Base-by-base conservation (phyloP, 345 rosid genomes). In the Eucalyptus tenuipes region DNA sequence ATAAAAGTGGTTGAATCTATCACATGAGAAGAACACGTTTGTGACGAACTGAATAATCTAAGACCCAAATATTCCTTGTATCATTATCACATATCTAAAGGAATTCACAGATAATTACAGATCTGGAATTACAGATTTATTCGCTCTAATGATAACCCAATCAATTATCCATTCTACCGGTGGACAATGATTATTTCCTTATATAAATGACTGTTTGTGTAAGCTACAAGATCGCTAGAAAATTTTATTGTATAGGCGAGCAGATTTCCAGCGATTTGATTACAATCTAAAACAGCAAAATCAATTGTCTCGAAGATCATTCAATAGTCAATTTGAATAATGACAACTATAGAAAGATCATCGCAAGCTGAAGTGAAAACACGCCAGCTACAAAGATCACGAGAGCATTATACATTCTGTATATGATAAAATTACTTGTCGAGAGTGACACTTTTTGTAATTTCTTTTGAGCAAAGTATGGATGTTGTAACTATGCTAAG, bases 391-490 rank as follows among this genome's bases (percentile, higher is more conserved):
- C 29, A 25, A 11, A 57, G 29, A 57, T 57, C 29, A 24, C n/a
- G n/a, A 25, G 64, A 55, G 6, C 29, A 55, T 8, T 55, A 55
- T 24, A 55, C 1, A 55, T 55, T 55, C 13, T 57, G 64, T 57
- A 25, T 25, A 1, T 25, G 64, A 57, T 25, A 57, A 57, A 25
- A 57, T 57, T 57, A 2, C 7, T 57, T 57, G n/a, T 57, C 6
- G 0, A 57, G n/a, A 0, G n/a, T 57, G 49, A 25, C 64, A 1
- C 5, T 2, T 24, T 10, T 57, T 57, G 14, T 57, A 57, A 57
- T 57, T 25, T 57, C 1, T 57, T 24, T 57, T 57, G 64, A 57
- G 7, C 13, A 57, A 25, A 57, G 1, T 57, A 4, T 25, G 64
- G 13, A 11, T 25, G 1, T 57, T 10, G 22, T 57, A 11, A n/a